These are phyloP conservation scores for Trametes punicea DNA, from an alignment of 768 basidiomycete species.

Conservation along the genomic window DNA sequence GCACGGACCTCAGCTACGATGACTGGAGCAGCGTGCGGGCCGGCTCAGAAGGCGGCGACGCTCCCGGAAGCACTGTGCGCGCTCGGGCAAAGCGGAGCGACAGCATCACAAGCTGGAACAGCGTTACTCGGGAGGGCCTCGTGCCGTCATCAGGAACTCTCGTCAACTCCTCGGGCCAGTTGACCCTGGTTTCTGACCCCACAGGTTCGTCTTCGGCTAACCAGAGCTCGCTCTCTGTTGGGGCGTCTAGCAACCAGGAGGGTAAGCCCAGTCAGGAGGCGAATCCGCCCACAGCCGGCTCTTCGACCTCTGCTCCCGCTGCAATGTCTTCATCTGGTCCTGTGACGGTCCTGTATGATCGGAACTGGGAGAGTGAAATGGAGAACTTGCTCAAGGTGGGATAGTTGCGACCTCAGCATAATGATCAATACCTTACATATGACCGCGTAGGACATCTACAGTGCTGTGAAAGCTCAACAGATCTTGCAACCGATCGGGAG, in stretches of 20 bases:
- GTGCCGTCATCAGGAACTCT: constrained; percentile 33
- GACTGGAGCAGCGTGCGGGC: constrained; percentile 61
- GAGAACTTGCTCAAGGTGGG: constrained; percentile 80
- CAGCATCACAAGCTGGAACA: constrained; percentile 84
- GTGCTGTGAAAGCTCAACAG: constrained; percentile 84
- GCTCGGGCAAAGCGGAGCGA: constrained; percentile 72
- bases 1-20: constrained; percentile 62
- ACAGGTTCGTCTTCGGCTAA: constrained; percentile 41
- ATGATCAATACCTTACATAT: not conserved
- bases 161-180: constrained; percentile 28
- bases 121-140: constrained; percentile 61
- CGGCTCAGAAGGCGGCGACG: constrained; percentile 57
- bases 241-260: constrained; percentile 40
- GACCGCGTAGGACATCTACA: constrained; percentile 81
- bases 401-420: not conserved
- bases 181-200: constrained; percentile 22
- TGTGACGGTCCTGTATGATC: constrained; percentile 48
- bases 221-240: constrained; percentile 64
- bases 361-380: constrained; percentile 83
- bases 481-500: constrained; percentile 77
- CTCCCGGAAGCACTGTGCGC: constrained; percentile 30
- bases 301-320: constrained; percentile 1
- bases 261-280: constrained; percentile 30
- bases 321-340: constrained; percentile 1
- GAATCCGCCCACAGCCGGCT: constrained; percentile 30